These are phyloP conservation scores for Fomitopsis betulina DNA, from an alignment of 1,284 basidiomycete genomes.

Conservation along the genomic window DNA sequence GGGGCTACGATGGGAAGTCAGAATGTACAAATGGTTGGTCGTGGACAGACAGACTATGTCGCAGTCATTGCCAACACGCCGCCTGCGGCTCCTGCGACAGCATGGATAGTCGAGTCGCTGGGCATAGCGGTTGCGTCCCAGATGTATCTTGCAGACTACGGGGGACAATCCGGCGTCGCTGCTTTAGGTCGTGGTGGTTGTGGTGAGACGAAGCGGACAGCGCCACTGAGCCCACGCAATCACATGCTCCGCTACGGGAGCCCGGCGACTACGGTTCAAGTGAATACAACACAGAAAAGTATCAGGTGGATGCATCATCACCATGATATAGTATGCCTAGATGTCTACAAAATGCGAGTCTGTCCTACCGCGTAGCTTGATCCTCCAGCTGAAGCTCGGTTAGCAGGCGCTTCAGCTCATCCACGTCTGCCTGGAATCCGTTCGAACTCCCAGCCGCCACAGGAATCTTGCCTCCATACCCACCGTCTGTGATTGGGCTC, in stretches of 20 bases:
- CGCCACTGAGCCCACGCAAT: background rate
- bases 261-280: too few species aligned
- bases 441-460: slow-evolving; percentile 41
- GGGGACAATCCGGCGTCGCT: slow-evolving; percentile 1
- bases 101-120: slow-evolving; percentile 86
- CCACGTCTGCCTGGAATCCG: slow-evolving; percentile 60
- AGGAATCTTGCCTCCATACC: slow-evolving; percentile 22
- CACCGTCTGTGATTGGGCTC: slow-evolving; percentile 49
- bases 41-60: slow-evolving; percentile 62
- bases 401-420: slow-evolving; percentile 60
- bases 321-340: background rate
- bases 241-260: background rate
- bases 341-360: background rate
- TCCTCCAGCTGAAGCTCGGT: slow-evolving; percentile 35
- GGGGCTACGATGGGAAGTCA: slow-evolving; percentile 49
- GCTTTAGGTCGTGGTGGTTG: background rate
- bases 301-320: background rate
- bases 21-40: background rate
- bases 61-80: slow-evolving; percentile 87
- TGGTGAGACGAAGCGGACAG: background rate
- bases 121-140: slow-evolving; percentile 29
- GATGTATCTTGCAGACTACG: background rate
- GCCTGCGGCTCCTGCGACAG: slow-evolving; percentile 86
- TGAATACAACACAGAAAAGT: too few species aligned
- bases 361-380: background rate